These are phyloP conservation scores for Emmonsiellopsis sp. DNA, from an alignment of 2,329 filamentous ascomycete genomes.

Conservation along the genomic window DNA sequence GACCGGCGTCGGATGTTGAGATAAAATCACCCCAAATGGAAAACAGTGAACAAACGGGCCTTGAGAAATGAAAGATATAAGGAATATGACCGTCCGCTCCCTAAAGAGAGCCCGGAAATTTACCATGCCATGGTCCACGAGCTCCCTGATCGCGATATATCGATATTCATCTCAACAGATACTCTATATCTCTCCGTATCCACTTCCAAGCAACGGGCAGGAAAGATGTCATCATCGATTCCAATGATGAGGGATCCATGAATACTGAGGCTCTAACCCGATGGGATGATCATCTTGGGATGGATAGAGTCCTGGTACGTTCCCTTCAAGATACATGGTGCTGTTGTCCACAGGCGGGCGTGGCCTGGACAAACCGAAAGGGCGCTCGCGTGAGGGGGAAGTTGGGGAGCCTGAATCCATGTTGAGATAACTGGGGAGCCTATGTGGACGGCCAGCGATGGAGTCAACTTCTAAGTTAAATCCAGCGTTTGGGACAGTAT, in stretches of 20 bases:
- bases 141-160: background rate
- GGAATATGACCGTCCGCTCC: background rate
- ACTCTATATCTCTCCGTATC: background rate
- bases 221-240: background rate
- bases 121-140: background rate
- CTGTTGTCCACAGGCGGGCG: background rate
- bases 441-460: background rate
- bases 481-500: background rate
- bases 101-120: background rate
- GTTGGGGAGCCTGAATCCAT: background rate
- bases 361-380: background rate
- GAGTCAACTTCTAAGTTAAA: background rate
- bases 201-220: slow-evolving; percentile 2
- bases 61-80: background rate
- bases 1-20: background rate
- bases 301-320: background rate
- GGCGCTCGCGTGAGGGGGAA: background rate
- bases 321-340: background rate
- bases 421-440: background rate
- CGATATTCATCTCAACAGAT: background rate
- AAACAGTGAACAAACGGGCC: background rate
- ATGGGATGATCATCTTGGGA: background rate
- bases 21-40: background rate
- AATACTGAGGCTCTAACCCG: background rate
- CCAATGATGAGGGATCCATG: background rate